Evolutionary conservation across 768 basidiomycete genomes (phyloP), one percentile per base, ranked within the genome.

Genomic region (Melanogaster broomeanus): DNA sequence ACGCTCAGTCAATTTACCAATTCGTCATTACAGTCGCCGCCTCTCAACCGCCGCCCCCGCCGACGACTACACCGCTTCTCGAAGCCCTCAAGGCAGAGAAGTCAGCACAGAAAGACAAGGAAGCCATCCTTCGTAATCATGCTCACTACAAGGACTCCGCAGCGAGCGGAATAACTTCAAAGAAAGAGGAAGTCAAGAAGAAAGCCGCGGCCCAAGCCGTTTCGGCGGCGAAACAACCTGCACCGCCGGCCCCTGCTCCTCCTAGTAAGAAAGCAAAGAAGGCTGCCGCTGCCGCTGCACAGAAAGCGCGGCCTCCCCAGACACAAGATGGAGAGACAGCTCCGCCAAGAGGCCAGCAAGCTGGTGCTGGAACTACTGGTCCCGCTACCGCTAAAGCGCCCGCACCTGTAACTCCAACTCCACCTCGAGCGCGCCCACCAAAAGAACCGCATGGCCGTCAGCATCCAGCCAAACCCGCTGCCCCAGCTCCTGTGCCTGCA

Each of bases 61-160:
- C 90, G 2, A 94, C 86, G 56, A 87, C 89, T 0, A 97, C 96
- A 0, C 96, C 96, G 0, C 81, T 98, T 19, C 83, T 99, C 42
- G 95, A 96, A 64, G 92, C 94, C 1, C 84, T 98, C 56, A 91
- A 93, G 58, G 89, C 90, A 0, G 88, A 92, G 67, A 73, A 73
- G 49, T 64, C 78, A 6, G 80, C 82, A 0, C 80, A 83, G 60
- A 85, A 80, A 60, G 90, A 88, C 64, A 90, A 84, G 61, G 85
- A 87, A 59, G 72, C 82, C 25, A 89, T 86, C 51, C 72, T 84
- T 28, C 82, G 86, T 34, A 87, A 83, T 49, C 87, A 90, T 34
- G 79, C 82, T 0, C 88, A 88, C 63, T 86, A 87, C 71, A 85
- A 84, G 62, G 83, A 83, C 33, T 66, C 68, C 43, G 57, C 64